These are phyloP conservation scores for Hanseniaspora singularis DNA, from an alignment of 805 yeast genomes.

Conservation along the genomic window DNA sequence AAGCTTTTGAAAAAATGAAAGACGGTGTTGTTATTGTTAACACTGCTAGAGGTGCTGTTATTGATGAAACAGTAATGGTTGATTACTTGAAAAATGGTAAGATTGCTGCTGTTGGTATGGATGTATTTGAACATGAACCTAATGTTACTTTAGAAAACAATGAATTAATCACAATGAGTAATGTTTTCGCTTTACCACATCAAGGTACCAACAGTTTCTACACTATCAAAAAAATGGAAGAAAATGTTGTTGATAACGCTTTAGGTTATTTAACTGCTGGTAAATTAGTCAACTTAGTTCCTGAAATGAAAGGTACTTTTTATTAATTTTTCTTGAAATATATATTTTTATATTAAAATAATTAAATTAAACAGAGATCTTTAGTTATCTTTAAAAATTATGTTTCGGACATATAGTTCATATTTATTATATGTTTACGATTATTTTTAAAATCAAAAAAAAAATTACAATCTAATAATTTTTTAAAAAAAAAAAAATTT, in stretches of 20 bases:
- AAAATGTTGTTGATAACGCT: slow-evolving; percentile 59
- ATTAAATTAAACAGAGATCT: not conserved
- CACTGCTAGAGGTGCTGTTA: slow-evolving; percentile 81
- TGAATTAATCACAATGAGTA: slow-evolving; percentile 50
- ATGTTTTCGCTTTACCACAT: slow-evolving; percentile 73
- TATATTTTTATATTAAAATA: not conserved
- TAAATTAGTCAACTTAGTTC: slow-evolving; percentile 62
- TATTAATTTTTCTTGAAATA: slow-evolving; percentile 9
- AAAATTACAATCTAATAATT: too few relatives aligned
- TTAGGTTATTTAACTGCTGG: slow-evolving; percentile 48
- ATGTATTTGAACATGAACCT: slow-evolving; percentile 70
- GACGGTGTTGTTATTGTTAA: slow-evolving; percentile 64
- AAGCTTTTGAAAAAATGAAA: slow-evolving; percentile 56
- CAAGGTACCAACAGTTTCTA: slow-evolving; percentile 75
- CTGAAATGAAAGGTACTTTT: slow-evolving; percentile 45
- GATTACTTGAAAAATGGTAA: slow-evolving; percentile 50
- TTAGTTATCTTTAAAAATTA: too few relatives aligned
- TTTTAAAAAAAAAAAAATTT: too few relatives aligned
- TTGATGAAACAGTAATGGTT: slow-evolving; percentile 51
- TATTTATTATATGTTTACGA: too few relatives aligned
- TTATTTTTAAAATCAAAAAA: too few relatives aligned
- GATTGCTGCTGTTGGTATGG: slow-evolving; percentile 56
- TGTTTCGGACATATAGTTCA: too few relatives aligned
- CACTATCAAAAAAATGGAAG: slow-evolving; percentile 71
- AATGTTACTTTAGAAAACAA: slow-evolving; percentile 36